Percentiles rank a stretch among this genome's conserved stretches.
phyloP scores from a whole-genome alignment of 1,284 basidiomycete species.

The Marasmius fiardii region DNA sequence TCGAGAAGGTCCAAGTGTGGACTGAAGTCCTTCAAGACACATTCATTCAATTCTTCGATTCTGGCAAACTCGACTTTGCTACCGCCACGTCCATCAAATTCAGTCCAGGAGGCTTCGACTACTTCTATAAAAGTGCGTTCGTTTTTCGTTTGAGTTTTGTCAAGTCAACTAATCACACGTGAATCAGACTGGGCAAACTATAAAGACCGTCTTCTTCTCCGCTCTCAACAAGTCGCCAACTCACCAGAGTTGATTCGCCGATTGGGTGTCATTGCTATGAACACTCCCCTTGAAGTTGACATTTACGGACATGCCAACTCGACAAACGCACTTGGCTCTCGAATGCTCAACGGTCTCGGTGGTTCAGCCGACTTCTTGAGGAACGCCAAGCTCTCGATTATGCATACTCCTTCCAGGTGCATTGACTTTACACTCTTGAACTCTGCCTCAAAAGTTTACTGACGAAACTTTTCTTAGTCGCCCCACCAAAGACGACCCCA shows the following conservation, averaged over 20 bases:
- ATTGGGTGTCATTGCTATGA: conserved; percentile 50
- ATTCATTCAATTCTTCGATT: conserved; percentile 45
- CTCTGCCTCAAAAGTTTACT: too few relatives aligned
- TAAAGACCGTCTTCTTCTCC: conserved; percentile 45
- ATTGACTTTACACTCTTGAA: too few relatives aligned
- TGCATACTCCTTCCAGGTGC: conserved; percentile 47
- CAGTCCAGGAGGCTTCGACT: conserved; percentile 44
- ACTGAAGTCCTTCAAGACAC: conserved; percentile 48
- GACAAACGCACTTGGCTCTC: conserved; percentile 39
- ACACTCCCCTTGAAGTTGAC: conserved; percentile 50
- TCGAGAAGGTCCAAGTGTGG: conserved; percentile 48
- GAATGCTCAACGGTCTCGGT: conserved; percentile 51
- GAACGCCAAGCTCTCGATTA: conserved; percentile 48
- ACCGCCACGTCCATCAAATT: conserved; percentile 51
- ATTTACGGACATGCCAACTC: conserved; percentile 52
- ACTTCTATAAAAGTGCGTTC: conserved; percentile 39
- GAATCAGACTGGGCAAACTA: conserved; percentile 43
- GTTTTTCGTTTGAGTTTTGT: background rate
- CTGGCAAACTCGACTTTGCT: conserved; percentile 46
- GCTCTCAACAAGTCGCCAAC: conserved; percentile 54
- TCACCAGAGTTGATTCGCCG: conserved; percentile 49
- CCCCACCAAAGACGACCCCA: conserved; percentile 44
- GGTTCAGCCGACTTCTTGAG: conserved; percentile 49
- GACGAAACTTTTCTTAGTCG: conserved; percentile 27
- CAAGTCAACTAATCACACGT: background rate